These are phyloP conservation scores for Eucalyptus curtisii DNA, from an alignment of 345 rosid species.

Conservation along the genomic window DNA sequence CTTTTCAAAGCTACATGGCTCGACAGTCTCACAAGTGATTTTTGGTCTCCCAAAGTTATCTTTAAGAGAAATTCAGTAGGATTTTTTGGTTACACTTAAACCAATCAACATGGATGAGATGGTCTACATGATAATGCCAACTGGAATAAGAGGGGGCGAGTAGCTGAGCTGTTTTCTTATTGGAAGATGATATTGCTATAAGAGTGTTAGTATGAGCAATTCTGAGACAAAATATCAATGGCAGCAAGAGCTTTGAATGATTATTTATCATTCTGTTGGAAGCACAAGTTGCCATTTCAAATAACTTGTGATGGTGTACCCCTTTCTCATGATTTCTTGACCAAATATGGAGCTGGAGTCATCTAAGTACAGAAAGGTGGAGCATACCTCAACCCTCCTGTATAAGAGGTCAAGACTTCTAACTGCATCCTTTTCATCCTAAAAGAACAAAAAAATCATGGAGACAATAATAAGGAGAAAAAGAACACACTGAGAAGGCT, in stretches of 20 bases:
- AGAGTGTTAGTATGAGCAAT: neutral
- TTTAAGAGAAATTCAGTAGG: neutral
- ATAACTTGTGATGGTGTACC: neutral
- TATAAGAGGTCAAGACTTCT: constrained; percentile 93
- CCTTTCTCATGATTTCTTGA: neutral
- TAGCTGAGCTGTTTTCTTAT: neutral
- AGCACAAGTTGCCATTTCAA: neutral
- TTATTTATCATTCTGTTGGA: neutral
- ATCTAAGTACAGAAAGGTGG: too few relatives aligned
- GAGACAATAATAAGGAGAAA: neutral
- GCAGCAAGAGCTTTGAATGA: neutral
- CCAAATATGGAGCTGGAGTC: neutral
- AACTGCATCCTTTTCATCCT: constrained; percentile 87
- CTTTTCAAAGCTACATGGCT: neutral
- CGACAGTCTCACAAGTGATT: neutral
- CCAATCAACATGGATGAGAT: neutral
- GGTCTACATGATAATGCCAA: neutral
- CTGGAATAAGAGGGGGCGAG: neutral
- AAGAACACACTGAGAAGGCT: neutral
- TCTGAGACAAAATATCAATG: neutral
- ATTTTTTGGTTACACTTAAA: neutral
- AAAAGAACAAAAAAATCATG: neutral
- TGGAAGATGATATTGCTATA: neutral
- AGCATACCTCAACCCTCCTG: constrained; percentile 87
- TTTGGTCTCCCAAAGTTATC: neutral